Conservation (phyloP, 108 stramenopile genomes). For the Craspedostauros australis region DNA sequence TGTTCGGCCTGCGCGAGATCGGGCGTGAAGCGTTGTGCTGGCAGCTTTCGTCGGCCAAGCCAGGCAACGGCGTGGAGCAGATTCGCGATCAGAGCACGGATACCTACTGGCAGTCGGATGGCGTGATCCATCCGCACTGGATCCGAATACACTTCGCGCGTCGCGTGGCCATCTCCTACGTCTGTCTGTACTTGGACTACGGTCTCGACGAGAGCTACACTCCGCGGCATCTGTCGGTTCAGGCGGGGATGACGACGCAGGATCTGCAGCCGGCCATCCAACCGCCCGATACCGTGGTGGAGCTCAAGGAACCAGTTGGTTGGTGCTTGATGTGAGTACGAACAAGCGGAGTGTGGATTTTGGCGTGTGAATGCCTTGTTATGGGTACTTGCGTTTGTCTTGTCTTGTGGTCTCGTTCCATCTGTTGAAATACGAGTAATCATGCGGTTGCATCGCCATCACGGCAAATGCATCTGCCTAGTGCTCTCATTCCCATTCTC, state of each 20-base stretch:
- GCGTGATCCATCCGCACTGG: slow-evolving; percentile 82
- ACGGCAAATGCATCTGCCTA: too few species aligned
- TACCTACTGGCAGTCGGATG: slow-evolving; percentile 96
- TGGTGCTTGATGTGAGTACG: slow-evolving; percentile 40
- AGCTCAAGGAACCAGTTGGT: slow-evolving; percentile 82
- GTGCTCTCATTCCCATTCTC: too few species aligned
- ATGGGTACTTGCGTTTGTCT: neutral
- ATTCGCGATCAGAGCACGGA: slow-evolving; percentile 68
- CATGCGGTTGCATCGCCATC: too few species aligned
- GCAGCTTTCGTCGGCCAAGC: slow-evolving; percentile 92
- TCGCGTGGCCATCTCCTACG: slow-evolving; percentile 76
- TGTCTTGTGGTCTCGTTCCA: too few species aligned
- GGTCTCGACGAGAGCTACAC: slow-evolving; percentile 90
- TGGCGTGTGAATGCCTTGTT: neutral
- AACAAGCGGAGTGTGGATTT: neutral
- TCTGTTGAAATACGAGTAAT: too few species aligned
- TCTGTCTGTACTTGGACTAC: slow-evolving; percentile 91
- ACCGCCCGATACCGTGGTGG: slow-evolving; percentile 42
- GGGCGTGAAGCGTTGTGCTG: slow-evolving; percentile 81
- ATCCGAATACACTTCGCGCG: slow-evolving; percentile 93
- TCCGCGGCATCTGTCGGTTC: slow-evolving; percentile 81
- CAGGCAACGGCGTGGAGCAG: slow-evolving; percentile 97
- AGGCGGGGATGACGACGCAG: slow-evolving; percentile 87
- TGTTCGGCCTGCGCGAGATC: slow-evolving; percentile 72
- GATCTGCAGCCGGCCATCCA: slow-evolving; percentile 77